Evolutionary conservation across 2,329 filamentous ascomycete genomes (phyloP).

Genomic region (Cytospora mali): DNA sequence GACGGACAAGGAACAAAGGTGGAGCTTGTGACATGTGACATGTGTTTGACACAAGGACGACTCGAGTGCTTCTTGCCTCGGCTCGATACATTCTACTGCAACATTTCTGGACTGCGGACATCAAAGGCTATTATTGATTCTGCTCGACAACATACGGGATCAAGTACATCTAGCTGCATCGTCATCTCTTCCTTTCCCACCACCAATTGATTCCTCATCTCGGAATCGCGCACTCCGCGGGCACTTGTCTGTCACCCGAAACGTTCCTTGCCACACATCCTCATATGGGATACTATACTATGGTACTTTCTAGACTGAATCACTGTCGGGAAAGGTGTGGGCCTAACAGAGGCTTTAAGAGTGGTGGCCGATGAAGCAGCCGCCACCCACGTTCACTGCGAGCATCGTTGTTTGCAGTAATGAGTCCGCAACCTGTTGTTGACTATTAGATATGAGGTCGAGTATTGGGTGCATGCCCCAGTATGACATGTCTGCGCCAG

Average conservation of each 20-base stretch:
- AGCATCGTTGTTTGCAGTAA: neutral
- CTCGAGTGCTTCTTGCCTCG: neutral
- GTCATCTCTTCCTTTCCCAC: neutral
- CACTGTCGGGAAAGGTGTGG: neutral
- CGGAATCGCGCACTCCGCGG: neutral
- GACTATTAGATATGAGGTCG: constrained; percentile 8
- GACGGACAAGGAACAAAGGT: neutral
- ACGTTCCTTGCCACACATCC: neutral
- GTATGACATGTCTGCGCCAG: neutral
- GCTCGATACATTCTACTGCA: too few relatives aligned
- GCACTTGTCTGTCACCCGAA: neutral
- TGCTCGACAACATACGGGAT: too few relatives aligned
- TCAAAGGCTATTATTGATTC: too few relatives aligned
- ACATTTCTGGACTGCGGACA: neutral
- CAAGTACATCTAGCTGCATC: neutral
- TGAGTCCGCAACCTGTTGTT: neutral
- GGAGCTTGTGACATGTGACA: neutral
- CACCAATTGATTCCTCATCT: neutral
- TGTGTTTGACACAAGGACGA: neutral
- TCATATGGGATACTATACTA: too few relatives aligned
- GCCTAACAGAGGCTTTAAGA: neutral
- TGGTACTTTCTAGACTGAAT: neutral
- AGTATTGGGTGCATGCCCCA: constrained; percentile 10
- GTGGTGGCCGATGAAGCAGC: constrained; percentile 2
- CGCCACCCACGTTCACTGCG: neutral